These are phyloP conservation scores for Cytospora chrysosperma DNA, from an alignment of 2,329 filamentous ascomycete species.

Conservation along the genomic window DNA sequence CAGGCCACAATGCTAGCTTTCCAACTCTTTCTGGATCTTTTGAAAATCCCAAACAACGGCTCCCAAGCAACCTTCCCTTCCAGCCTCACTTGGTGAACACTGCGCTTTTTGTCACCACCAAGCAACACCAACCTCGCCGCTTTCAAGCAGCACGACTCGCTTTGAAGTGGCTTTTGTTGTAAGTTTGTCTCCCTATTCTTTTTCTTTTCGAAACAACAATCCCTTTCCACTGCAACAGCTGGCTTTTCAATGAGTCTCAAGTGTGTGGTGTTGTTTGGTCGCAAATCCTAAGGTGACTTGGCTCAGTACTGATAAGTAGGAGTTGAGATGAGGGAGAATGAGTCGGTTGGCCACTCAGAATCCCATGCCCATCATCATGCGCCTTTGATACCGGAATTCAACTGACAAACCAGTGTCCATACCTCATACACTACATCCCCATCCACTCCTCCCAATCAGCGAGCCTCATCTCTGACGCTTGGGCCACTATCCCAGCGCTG, in stretches of 20 bases:
- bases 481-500: neutral
- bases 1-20: neutral
- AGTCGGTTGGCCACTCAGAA: neutral
- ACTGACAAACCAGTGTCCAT: slow-evolving; percentile 11
- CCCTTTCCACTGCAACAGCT: neutral
- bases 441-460: neutral
- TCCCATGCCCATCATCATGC: neutral
- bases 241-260: neutral
- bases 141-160: neutral
- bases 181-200: neutral
- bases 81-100: neutral
- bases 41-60: neutral
- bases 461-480: neutral
- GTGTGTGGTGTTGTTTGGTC: neutral
- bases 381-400: slow-evolving; percentile 1
- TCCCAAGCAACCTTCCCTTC: neutral
- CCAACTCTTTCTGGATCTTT: neutral
- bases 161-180: neutral
- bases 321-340: neutral
- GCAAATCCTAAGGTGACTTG: neutral
- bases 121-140: neutral
- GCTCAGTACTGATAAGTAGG: neutral
- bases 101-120: neutral
- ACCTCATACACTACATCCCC: too few species aligned
- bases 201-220: neutral